A percentile compares a stretch with the other conserved stretches of the same genome.
phyloP scores from a whole-genome alignment of 768 basidiomycete genomes.

The Chalciporus piperatus region DNA sequence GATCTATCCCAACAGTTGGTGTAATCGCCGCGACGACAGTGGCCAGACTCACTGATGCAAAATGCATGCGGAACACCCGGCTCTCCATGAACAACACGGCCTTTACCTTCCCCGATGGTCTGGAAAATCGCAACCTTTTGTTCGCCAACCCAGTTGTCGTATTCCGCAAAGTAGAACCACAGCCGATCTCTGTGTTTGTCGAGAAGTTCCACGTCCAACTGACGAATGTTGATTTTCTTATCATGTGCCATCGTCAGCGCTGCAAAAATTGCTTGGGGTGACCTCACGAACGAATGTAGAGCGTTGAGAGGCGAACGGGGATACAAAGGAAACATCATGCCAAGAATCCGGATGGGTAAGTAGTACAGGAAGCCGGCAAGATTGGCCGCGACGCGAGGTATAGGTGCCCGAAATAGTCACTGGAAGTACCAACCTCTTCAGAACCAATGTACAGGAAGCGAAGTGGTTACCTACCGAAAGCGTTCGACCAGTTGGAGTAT shows the following conservation, averaged over 20 bases:
- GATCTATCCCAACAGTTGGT: constrained; percentile 21
- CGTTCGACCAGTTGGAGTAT: constrained; percentile 60
- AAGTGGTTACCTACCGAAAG: constrained; percentile 36
- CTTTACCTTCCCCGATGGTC: constrained; percentile 36
- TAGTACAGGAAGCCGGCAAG: constrained; percentile 40
- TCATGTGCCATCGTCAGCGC: constrained; percentile 60
- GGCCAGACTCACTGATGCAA: constrained; percentile 43
- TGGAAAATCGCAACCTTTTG: constrained; percentile 46
- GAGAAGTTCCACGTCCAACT: constrained; percentile 48
- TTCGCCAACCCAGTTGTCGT: constrained; percentile 69
- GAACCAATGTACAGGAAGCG: no score
- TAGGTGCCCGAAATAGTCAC: constrained; percentile 44
- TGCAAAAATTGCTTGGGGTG: constrained; percentile 50
- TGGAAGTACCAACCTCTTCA: no score
- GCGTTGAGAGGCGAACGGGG: constrained; percentile 45
- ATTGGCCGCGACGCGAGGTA: constrained; percentile 42
- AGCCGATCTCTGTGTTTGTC: constrained; percentile 36
- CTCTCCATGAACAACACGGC: constrained; percentile 42
- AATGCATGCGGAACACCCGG: constrained; percentile 66
- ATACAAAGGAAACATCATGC: constrained; percentile 48
- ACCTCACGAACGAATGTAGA: constrained; percentile 48
- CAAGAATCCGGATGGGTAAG: constrained; percentile 44
- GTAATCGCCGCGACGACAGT: no score
- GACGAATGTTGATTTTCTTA: constrained; percentile 62
- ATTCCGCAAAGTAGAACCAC: constrained; percentile 58